These are phyloP conservation scores for Arabis alpina DNA, from an alignment of 345 rosid species.

Conservation along the genomic window DNA sequence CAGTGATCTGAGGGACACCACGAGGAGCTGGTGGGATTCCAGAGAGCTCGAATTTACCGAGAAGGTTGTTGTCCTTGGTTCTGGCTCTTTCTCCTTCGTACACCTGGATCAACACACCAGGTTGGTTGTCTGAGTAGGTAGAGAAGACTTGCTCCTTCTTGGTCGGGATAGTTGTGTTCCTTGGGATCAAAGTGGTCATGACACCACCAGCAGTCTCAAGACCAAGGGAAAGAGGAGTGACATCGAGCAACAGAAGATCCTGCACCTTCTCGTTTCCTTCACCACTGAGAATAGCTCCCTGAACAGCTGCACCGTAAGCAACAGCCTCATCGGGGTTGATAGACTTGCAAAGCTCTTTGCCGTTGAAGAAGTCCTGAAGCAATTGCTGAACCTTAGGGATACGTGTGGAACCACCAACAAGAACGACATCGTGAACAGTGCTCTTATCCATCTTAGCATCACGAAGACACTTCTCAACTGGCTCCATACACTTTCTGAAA, in stretches of 20 bases:
- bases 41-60: slow-evolving; percentile 78
- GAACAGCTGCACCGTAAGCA: slow-evolving; percentile 88
- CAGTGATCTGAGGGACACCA: slow-evolving; percentile 80
- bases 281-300: slow-evolving; percentile 80
- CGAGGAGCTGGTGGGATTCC: slow-evolving; percentile 84
- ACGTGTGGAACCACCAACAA: slow-evolving; percentile 81
- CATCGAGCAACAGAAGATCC: slow-evolving; percentile 72
- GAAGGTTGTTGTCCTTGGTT: slow-evolving; percentile 78
- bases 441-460: slow-evolving; percentile 85
- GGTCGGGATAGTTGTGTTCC: slow-evolving; percentile 77
- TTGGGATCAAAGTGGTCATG: slow-evolving; percentile 77
- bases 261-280: slow-evolving; percentile 91
- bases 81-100: slow-evolving; percentile 83
- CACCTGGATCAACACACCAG: slow-evolving; percentile 81
- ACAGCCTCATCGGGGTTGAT: slow-evolving; percentile 88
- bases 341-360: slow-evolving; percentile 82
- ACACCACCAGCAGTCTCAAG: slow-evolving; percentile 81
- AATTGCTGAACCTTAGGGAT: slow-evolving; percentile 82
- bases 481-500: slow-evolving; percentile 76
- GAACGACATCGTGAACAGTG: slow-evolving; percentile 67
- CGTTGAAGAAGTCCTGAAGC: slow-evolving; percentile 76
- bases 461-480: slow-evolving; percentile 68
- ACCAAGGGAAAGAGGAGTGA: slow-evolving; percentile 80
- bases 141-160: slow-evolving; percentile 81
- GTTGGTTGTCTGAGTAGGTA: slow-evolving; percentile 78